Percentiles rank a stretch among this genome's conserved stretches.
These are phyloP conservation scores for Leucocoprinus sp. DNA, from an alignment of 768 basidiomycete genomes.

Conservation along the genomic window DNA sequence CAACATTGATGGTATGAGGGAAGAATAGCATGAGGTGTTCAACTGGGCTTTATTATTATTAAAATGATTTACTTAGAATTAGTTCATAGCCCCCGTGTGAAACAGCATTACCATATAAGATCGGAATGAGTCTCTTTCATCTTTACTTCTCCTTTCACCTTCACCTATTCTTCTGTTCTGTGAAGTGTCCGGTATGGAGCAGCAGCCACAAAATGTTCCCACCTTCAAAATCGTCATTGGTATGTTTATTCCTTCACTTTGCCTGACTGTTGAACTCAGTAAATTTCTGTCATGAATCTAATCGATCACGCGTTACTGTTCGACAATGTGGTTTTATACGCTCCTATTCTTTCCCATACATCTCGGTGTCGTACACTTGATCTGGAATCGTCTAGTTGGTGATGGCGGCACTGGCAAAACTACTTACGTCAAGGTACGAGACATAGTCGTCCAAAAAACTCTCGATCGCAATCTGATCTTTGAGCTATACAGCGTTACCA, in stretches of 20 bases:
- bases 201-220: conserved; percentile 40
- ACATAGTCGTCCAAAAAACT: neutral
- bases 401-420: conserved; percentile 98
- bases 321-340: conserved; percentile 17
- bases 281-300: conserved; percentile 22
- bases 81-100: no score
- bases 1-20: no score
- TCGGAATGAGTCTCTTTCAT: conserved; percentile 26
- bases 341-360: conserved; percentile 14
- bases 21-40: no score
- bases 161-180: conserved; percentile 16
- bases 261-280: conserved; percentile 16
- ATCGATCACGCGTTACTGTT: conserved; percentile 48
- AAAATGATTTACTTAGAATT: no score
- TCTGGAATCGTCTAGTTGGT: conserved; percentile 50
- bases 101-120: no score
- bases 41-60: no score
- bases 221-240: conserved; percentile 99
- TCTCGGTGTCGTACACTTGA: conserved; percentile 13
- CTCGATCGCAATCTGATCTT: conserved; percentile 32
- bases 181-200: conserved; percentile 26
- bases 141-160: conserved; percentile 24
- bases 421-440: conserved; percentile 89
- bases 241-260: conserved; percentile 29
- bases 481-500: conserved; percentile 70